phyloP scores from a whole-genome alignment of 495 filamentous ascomycete species.

The Xylaria curta region DNA sequence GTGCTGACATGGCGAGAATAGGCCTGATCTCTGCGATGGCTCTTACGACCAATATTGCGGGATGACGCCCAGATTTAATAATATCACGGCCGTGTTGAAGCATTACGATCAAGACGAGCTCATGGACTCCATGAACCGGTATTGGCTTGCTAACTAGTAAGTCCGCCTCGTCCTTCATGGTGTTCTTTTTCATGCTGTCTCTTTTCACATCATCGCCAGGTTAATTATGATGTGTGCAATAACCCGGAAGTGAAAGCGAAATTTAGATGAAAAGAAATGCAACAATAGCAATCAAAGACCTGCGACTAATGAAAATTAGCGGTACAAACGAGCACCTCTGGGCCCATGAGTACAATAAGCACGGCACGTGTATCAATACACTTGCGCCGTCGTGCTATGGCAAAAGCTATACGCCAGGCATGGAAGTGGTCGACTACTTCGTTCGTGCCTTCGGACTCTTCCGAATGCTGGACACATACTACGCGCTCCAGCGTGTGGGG shows the following conservation, averaged over 20 bases:
- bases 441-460: slow-evolving; percentile 64
- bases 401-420: slow-evolving; percentile 59
- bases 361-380: slow-evolving; percentile 77
- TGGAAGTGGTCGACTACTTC: slow-evolving; percentile 71
- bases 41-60: slow-evolving; percentile 79
- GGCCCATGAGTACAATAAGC: slow-evolving; percentile 90
- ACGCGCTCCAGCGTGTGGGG: slow-evolving; percentile 65
- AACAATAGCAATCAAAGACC: background rate
- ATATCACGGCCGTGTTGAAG: slow-evolving; percentile 71
- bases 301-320: slow-evolving; percentile 24
- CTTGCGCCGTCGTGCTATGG: slow-evolving; percentile 76
- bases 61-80: slow-evolving; percentile 67
- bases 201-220: background rate
- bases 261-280: background rate
- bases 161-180: slow-evolving; percentile 8
- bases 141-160: slow-evolving; percentile 67
- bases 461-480: slow-evolving; percentile 60
- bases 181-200: background rate
- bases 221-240: background rate
- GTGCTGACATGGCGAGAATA: slow-evolving; percentile 27
- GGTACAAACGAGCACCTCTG: slow-evolving; percentile 73
- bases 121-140: slow-evolving; percentile 75
- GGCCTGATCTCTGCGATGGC: slow-evolving; percentile 88
- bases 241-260: background rate
- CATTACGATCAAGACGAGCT: slow-evolving; percentile 66